A percentile compares a stretch with the other conserved stretches of the same genome.
These are phyloP conservation scores for Fusarium napiforme DNA, from an alignment of 2,329 filamentous ascomycete genomes.

Conservation along the genomic window DNA sequence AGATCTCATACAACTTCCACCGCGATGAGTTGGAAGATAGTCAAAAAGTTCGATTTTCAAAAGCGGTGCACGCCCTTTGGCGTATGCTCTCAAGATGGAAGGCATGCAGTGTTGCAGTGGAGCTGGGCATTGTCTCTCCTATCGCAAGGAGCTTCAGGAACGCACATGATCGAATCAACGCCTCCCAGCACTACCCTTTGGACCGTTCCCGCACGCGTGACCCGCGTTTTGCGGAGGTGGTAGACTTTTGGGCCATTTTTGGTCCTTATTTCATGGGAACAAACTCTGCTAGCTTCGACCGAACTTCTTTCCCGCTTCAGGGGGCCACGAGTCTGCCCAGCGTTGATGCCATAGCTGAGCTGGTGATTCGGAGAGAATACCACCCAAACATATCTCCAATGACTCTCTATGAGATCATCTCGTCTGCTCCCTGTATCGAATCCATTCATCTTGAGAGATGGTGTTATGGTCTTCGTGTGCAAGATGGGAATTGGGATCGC, in stretches of 20 bases:
- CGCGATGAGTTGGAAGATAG: rapidly evolving
- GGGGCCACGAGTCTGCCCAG: background rate
- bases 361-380: constrained; percentile 22
- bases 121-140: constrained; percentile 15
- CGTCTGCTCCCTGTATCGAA: constrained; percentile 7
- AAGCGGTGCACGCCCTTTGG: constrained; percentile 6
- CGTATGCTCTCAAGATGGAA: constrained; percentile 15
- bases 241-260: no score
- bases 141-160: rapidly evolving
- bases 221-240: no score
- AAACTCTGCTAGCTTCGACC: background rate
- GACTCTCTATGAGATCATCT: background rate
- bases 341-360: constrained; percentile 2
- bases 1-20: background rate
- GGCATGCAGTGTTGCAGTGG: constrained; percentile 9
- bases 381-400: constrained; percentile 2
- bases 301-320: rapidly evolving
- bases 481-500: background rate
- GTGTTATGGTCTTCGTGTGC: background rate
- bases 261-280: background rate
- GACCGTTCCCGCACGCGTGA: no score
- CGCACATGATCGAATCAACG: no score
- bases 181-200: no score
- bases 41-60: background rate
- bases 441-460: constrained; percentile 25